These are phyloP conservation scores for Rhododendron griersonianum DNA, from an alignment of 148 eudicot genomes.

Conservation along the genomic window DNA sequence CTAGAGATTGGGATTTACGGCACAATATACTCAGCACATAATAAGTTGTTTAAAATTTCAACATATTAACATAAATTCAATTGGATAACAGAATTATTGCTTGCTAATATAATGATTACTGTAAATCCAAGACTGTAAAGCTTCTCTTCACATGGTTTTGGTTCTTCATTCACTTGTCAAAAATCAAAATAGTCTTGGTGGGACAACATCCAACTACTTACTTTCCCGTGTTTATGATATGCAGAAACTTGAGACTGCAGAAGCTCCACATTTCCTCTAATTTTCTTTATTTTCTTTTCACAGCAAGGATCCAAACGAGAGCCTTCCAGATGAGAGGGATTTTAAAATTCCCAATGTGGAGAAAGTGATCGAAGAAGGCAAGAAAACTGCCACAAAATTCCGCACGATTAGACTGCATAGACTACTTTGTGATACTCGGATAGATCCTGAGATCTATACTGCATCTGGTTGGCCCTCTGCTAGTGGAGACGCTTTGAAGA, in stretches of 20 bases:
- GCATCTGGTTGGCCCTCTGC: conserved; percentile 94
- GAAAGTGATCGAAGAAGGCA: conserved; percentile 83
- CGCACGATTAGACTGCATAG: conserved; percentile 56
- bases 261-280: background rate
- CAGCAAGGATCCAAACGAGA: conserved; percentile 58
- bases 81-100: background rate
- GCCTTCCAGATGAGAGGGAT: conserved; percentile 58
- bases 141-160: background rate
- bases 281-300: conserved; percentile 7
- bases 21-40: background rate
- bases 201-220: background rate
- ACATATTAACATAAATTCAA: background rate
- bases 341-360: conserved; percentile 72
- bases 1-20: background rate
- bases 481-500: conserved; percentile 80
- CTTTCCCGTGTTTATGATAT: background rate
- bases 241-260: background rate
- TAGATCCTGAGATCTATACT: conserved; percentile 66
- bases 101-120: background rate
- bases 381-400: conserved; percentile 62
- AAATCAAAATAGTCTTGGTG: background rate
- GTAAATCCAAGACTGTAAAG: background rate
- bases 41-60: background rate
- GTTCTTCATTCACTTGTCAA: background rate
- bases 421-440: conserved; percentile 24